Evolutionary conservation across 2,329 filamentous ascomycete genomes (phyloP).

Genomic region (Talaromyces pinophilus): DNA sequence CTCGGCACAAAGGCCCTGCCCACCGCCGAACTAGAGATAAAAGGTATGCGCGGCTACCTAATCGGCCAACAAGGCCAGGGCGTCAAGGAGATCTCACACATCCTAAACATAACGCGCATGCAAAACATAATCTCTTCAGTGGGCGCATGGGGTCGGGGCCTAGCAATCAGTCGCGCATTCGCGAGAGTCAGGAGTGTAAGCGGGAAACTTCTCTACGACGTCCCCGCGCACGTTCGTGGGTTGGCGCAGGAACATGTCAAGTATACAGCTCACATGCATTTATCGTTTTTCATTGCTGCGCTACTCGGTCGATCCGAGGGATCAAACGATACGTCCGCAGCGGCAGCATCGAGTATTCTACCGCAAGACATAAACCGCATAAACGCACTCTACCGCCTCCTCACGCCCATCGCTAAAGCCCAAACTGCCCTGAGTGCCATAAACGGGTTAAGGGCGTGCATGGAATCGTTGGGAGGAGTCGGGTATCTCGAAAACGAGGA

Average conservation of each 20-base stretch:
- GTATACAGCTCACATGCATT: slow-evolving; percentile 41
- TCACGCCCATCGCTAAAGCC: slow-evolving; percentile 39
- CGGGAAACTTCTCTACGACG: slow-evolving; percentile 41
- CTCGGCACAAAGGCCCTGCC: slow-evolving; percentile 69
- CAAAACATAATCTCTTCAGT: slow-evolving; percentile 45
- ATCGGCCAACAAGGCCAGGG: slow-evolving; percentile 68
- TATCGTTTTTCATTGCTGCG: slow-evolving; percentile 40
- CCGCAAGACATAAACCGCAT: slow-evolving; percentile 27
- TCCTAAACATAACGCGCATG: slow-evolving; percentile 65
- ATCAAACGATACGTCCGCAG: slow-evolving; percentile 23
- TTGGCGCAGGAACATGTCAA: slow-evolving; percentile 43
- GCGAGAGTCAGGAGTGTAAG: slow-evolving; percentile 42
- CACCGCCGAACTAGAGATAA: slow-evolving; percentile 70
- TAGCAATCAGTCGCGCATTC: slow-evolving; percentile 46
- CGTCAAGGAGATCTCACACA: slow-evolving; percentile 65
- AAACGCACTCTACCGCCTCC: slow-evolving; percentile 33
- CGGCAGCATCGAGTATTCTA: slow-evolving; percentile 25
- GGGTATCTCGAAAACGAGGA: slow-evolving; percentile 44
- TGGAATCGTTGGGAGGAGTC: slow-evolving; percentile 37
- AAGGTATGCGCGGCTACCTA: slow-evolving; percentile 64
- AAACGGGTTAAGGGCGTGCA: slow-evolving; percentile 31
- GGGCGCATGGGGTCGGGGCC: slow-evolving; percentile 41
- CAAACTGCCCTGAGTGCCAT: slow-evolving; percentile 30
- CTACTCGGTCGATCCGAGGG: slow-evolving; percentile 39
- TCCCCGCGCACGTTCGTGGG: slow-evolving; percentile 45